These are phyloP conservation scores for Chlamydomonas asymmetrica DNA, from an alignment of 139 green algal genomes.

Conservation along the genomic window DNA sequence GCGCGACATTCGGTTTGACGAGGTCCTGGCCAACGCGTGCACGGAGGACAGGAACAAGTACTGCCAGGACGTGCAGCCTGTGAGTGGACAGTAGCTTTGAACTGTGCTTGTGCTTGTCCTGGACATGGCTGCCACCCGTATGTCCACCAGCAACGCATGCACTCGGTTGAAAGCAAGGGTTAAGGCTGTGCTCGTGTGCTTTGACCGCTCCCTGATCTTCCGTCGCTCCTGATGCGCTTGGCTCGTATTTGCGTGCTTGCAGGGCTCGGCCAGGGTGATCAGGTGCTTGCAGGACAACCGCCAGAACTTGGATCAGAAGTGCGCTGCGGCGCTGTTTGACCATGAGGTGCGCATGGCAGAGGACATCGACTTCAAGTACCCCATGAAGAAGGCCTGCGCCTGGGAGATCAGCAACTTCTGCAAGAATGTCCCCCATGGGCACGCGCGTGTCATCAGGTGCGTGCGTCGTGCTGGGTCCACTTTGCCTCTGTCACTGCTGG, in stretches of 20 bases:
- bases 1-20: conserved; percentile 86
- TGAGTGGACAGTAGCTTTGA: conserved; percentile 23
- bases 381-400: conserved; percentile 78
- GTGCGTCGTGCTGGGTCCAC: too few relatives aligned
- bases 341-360: conserved; percentile 76
- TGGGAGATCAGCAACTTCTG: conserved; percentile 74
- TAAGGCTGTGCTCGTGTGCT: too few relatives aligned
- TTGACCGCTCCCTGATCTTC: too few relatives aligned
- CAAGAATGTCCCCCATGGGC: conserved; percentile 71
- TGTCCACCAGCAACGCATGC: too few relatives aligned
- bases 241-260: too few relatives aligned
- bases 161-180: too few relatives aligned
- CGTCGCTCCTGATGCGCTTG: too few relatives aligned
- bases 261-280: conserved; percentile 82
- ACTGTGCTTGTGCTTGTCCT: too few relatives aligned
- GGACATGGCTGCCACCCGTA: too few relatives aligned
- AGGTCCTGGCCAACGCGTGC: conserved; percentile 73
- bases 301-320: conserved; percentile 59
- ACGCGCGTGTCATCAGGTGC: conserved; percentile 75
- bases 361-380: conserved; percentile 87
- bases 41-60: conserved; percentile 59
- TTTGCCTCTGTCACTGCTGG: too few relatives aligned
- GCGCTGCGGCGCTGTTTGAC: conserved; percentile 76
- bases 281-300: conserved; percentile 84
- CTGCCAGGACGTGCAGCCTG: conserved; percentile 63